phyloP scores from a whole-genome alignment of 148 eudicot species.

The Rhododendron mucronatum region DNA sequence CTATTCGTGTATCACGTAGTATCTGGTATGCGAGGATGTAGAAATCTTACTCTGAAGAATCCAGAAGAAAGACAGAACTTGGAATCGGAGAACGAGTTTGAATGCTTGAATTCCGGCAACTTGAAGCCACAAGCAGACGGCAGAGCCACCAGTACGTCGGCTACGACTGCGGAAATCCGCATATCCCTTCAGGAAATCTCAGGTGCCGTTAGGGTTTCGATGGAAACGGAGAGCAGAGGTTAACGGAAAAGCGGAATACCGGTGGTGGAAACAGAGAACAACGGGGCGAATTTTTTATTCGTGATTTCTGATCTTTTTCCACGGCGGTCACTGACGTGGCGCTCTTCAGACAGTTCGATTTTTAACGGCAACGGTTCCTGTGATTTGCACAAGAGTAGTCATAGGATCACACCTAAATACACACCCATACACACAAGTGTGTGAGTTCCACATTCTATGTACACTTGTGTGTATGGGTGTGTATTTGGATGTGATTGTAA shows the following conservation, averaged over 20 bases:
- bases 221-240: neutral
- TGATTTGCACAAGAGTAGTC: too few species aligned
- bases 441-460: too few species aligned
- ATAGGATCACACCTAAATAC: too few species aligned
- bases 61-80: constrained; percentile 19
- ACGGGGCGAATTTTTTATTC: neutral
- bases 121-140: constrained; percentile 34
- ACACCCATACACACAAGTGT: too few species aligned
- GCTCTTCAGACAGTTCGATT: too few species aligned
- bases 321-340: neutral
- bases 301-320: neutral
- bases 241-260: neutral
- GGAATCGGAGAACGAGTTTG: constrained; percentile 20
- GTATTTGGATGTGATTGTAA: too few species aligned
- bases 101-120: constrained; percentile 28
- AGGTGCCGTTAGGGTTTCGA: neutral
- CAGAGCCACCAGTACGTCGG: constrained; percentile 40
- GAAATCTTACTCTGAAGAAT: constrained; percentile 20
- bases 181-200: constrained; percentile 13
- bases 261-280: neutral
- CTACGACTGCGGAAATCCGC: constrained; percentile 42
- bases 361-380: too few species aligned
- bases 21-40: neutral
- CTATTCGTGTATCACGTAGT: neutral
- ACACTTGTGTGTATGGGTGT: too few species aligned